These are phyloP conservation scores for Roridomyces roridus DNA, from an alignment of 768 basidiomycete species.

Conservation along the genomic window DNA sequence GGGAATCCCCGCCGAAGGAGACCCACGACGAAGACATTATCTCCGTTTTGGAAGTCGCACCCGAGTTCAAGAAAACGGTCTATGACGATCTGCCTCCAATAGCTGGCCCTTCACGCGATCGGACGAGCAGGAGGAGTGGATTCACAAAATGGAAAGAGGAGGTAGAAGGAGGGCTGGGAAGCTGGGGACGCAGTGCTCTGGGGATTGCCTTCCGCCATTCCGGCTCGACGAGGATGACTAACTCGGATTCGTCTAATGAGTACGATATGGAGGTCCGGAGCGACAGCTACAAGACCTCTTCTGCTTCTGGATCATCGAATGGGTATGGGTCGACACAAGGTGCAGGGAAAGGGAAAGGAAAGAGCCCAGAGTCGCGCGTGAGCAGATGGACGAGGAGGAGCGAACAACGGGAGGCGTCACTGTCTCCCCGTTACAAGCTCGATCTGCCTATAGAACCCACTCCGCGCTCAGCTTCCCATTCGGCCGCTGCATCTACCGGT, in stretches of 20 bases:
- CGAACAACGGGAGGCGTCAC: slow-evolving; percentile 13
- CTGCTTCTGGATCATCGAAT: slow-evolving; percentile 36
- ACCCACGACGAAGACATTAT: slow-evolving; percentile 28
- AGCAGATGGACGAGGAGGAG: slow-evolving; percentile 40
- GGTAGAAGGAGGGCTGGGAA: slow-evolving; percentile 39
- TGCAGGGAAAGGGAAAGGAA: slow-evolving; percentile 45
- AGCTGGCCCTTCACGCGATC: slow-evolving; percentile 24
- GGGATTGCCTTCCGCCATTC: slow-evolving; percentile 52
- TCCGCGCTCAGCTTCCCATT: slow-evolving; percentile 25
- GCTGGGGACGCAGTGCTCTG: slow-evolving; percentile 34
- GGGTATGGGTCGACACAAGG: slow-evolving; percentile 23
- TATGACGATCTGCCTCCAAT: slow-evolving; percentile 3
- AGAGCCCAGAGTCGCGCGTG: slow-evolving; percentile 35
- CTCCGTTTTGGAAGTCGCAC: slow-evolving; percentile 21
- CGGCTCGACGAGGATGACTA: slow-evolving; percentile 28
- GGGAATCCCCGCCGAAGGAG: slow-evolving; percentile 16
- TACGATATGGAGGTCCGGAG: slow-evolving; percentile 33
- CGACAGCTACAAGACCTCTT: slow-evolving; percentile 29
- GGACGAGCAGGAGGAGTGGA: slow-evolving; percentile 41
- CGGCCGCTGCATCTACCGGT: slow-evolving; percentile 4
- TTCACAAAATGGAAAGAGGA: slow-evolving; percentile 53
- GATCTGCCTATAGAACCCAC: slow-evolving; percentile 38
- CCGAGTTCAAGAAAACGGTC: slow-evolving; percentile 13
- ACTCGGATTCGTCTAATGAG: slow-evolving; percentile 24
- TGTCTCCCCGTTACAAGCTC: slow-evolving; percentile 32